Evolutionary conservation across 1,139 yeast genomes (phyloP), one percentile per base, ranked within the genome.

Genomic region (Geotrichum bryndzae): DNA sequence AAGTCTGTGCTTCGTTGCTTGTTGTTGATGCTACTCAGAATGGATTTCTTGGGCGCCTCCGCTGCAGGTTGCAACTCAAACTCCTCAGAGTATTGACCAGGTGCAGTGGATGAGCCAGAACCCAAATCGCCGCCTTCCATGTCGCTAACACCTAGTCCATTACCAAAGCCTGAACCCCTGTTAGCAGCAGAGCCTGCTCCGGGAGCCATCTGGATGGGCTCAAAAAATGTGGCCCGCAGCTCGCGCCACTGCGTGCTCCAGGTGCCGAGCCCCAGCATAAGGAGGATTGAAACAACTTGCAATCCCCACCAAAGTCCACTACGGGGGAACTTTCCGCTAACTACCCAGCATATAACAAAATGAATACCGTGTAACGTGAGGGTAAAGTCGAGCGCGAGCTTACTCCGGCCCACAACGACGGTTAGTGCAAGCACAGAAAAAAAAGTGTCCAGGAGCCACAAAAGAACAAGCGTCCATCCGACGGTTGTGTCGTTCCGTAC

Each of bases 351-450:
- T 6, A 90, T 85, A 2, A 86, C 61, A 51, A 92, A 75, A 74
- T 92, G 88, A 60, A 94, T 82, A 22, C 89, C 85, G 73, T 94
- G 97, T 18, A 94, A 77, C 0, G 99, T 92, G 45, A 94, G 72
- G 13, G 96, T 97, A 77, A 92, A 94, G 74, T 94, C 99, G 88
- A 97, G 88, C 0, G 97, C 98, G 63, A 94, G 77, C 73, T 92
- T 94, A 52, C 96, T 88, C 64, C 98, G 79, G 0, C 98, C 97
- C 22, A 94, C 96, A 27, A 92, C 86, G 3, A 91, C 76, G 0
- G 96, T 90, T 70, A 94, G 85, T 69, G 90, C 90, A 22, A 90
- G 75, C 1, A 91, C 97, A 15, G 75, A 68, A 64, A 76, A 74
- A 45, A 76, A 68, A 0, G 96, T 81, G 72, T 89, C 96, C 61